These are phyloP conservation scores for Fusarium tricinctum DNA, from an alignment of 2,329 filamentous ascomycete species.

Conservation along the genomic window DNA sequence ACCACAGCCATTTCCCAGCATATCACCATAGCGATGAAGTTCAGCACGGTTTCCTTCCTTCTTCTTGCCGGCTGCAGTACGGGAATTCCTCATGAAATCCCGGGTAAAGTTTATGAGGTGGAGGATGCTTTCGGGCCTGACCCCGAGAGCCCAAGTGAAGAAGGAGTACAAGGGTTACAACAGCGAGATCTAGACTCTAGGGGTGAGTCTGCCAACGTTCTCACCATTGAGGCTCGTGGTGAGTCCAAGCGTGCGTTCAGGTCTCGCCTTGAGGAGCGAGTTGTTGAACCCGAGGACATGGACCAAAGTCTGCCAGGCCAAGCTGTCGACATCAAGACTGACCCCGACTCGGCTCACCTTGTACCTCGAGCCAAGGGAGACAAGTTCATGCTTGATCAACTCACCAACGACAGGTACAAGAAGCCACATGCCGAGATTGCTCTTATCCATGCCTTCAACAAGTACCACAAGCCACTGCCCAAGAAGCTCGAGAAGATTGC, in stretches of 20 bases:
- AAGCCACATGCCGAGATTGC: constrained; percentile 52
- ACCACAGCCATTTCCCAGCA: constrained; percentile 4
- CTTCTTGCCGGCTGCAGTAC: constrained; percentile 36
- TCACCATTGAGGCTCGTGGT: background rate
- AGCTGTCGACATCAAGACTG: constrained; percentile 11
- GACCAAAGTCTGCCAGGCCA: constrained; percentile 4
- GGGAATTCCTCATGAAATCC: constrained; percentile 28
- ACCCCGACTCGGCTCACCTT: constrained; percentile 21
- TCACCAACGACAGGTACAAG: constrained; percentile 54
- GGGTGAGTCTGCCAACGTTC: background rate
- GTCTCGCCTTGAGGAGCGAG: constrained; percentile 9
- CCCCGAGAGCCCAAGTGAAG: too few relatives aligned
- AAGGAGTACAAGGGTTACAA: background rate
- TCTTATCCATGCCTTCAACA: constrained; percentile 54
- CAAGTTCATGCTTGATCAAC: constrained; percentile 51
- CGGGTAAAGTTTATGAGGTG: constrained; percentile 20
- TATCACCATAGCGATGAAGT: constrained; percentile 33
- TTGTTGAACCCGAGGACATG: constrained; percentile 10
- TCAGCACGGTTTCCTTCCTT: constrained; percentile 41
- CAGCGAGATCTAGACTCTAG: background rate
- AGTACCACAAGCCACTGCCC: constrained; percentile 55
- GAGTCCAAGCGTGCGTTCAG: constrained; percentile 5
- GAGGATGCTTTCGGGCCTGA: constrained; percentile 1
- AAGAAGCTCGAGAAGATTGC: constrained; percentile 44
- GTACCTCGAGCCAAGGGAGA: constrained; percentile 27